A percentile compares a stretch with the other conserved stretches of the same genome.
Conservation (phyloP, 768 basidiomycete species). For the Obba rivulosa region DNA sequence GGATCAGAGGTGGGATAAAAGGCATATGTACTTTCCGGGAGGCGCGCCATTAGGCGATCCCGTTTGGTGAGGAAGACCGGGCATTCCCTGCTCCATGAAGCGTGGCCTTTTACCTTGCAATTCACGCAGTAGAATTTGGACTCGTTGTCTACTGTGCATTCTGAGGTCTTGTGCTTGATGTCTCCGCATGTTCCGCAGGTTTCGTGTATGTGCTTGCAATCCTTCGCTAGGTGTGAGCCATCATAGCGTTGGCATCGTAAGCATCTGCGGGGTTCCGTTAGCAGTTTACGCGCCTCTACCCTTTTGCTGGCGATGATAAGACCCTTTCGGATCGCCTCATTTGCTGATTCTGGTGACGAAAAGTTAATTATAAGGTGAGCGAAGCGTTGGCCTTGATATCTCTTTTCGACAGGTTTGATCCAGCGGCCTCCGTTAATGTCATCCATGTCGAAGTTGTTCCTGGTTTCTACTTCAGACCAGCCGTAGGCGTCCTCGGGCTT, state of each 20-base stretch:
- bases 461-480: constrained; percentile 8
- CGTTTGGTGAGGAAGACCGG: constrained; percentile 8
- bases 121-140: constrained; percentile 16
- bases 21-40: constrained; percentile 4
- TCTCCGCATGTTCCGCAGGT: constrained; percentile 15
- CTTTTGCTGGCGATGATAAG: constrained; percentile 12
- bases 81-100: constrained; percentile 23
- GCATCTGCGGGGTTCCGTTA: constrained; percentile 21
- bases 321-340: constrained; percentile 19
- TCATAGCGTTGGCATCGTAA: constrained; percentile 20
- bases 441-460: constrained; percentile 5
- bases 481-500: neutral
- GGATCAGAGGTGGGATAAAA: constrained; percentile 7
- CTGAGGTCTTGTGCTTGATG: constrained; percentile 14
- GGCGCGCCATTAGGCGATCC: neutral
- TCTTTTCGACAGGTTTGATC: constrained; percentile 20
- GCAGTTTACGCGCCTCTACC: constrained; percentile 9
- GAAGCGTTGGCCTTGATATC: constrained; percentile 12
- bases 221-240: constrained; percentile 9
- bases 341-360: constrained; percentile 14
- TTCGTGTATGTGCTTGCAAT: constrained; percentile 8
- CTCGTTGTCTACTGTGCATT: constrained; percentile 10
- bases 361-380: constrained; percentile 23
- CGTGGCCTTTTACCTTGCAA: constrained; percentile 23
- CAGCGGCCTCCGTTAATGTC: constrained; percentile 5